Evolutionary conservation across 805 yeast species (phyloP), one percentile per base, ranked within the genome.

Genomic region (Saccharomyces cerevisiae): DNA sequence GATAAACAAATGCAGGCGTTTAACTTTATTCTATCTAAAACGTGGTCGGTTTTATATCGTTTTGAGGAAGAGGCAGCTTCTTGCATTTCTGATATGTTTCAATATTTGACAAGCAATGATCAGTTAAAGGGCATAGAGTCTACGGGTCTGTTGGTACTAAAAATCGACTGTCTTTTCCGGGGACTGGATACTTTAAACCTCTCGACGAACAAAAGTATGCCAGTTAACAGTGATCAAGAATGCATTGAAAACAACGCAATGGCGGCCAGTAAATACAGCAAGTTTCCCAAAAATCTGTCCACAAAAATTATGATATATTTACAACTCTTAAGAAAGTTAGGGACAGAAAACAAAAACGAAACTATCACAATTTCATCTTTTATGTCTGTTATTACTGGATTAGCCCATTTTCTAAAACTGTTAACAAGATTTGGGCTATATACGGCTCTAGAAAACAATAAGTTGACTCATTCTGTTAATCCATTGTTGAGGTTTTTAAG

Each of bases 11-110:
- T 92, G 67, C 76, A 78, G 48, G 79, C 78, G 52, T 80, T 91
- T 53, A 90, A 85, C 73, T 73, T 78, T 6, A 72, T 76, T 24
- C 76, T 82, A 13, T 70, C 76, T 50, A 80, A 79, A 46, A 86
- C 92, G 43, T 95, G 99, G 98, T 77, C 88, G 22, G 84, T 88
- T 0, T 74, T 95, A 30, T 89, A 95, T 52, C 86, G 85, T 41
- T 95, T 82, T 68, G 99, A 94, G 69, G 99, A 91, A 67, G 83
- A 83, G 17, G 80, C 96, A 2, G 98, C 98, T 0, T 79, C 89
- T 0, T 84, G 89, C 65, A 89, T 94, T 17, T 87, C 96, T 2
- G 92, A 88, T 60, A 91, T 94, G 97, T 79, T 94, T 49, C 87
- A 89, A 58, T 79, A 78, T 58, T 90, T 96, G 2, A 84, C 96